These are phyloP conservation scores for Chytriomyces confervae DNA, from an alignment of 192 early-diverging fungal species.

Conservation along the genomic window DNA sequence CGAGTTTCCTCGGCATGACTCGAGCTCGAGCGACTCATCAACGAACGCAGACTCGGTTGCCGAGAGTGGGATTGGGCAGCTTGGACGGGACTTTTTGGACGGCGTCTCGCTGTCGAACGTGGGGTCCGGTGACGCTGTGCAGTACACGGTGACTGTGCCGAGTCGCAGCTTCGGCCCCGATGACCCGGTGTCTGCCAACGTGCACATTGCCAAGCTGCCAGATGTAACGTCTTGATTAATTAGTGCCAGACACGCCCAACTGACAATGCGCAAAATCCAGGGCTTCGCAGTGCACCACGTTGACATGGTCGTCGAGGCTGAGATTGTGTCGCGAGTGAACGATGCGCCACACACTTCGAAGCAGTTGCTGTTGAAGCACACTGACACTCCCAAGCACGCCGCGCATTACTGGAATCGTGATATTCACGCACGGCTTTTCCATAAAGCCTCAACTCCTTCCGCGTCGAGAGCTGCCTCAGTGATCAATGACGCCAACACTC, in stretches of 20 bases:
- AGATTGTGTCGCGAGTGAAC: neutral
- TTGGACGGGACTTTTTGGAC: neutral
- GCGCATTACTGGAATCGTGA: neutral
- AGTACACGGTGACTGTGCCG: neutral
- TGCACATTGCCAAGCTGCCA: neutral
- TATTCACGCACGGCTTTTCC: neutral
- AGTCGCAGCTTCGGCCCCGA: neutral
- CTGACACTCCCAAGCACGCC: neutral
- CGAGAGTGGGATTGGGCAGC: neutral
- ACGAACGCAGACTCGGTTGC: neutral
- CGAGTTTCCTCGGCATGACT: neutral
- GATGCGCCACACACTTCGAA: neutral
- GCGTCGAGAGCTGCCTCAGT: too few relatives aligned
- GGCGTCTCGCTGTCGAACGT: neutral
- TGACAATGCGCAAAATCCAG: neutral
- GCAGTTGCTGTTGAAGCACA: neutral
- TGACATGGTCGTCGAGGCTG: neutral
- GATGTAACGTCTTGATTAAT: neutral
- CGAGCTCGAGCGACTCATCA: neutral
- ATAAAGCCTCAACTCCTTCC: too few relatives aligned
- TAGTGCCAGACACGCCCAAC: too few relatives aligned
- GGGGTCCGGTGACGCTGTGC: neutral
- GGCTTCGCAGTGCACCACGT: neutral
- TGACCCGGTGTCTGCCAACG: neutral
- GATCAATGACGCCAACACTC: too few relatives aligned